These are phyloP conservation scores for Parmelia sp. DNA, from an alignment of 495 filamentous ascomycete genomes.

Conservation along the genomic window DNA sequence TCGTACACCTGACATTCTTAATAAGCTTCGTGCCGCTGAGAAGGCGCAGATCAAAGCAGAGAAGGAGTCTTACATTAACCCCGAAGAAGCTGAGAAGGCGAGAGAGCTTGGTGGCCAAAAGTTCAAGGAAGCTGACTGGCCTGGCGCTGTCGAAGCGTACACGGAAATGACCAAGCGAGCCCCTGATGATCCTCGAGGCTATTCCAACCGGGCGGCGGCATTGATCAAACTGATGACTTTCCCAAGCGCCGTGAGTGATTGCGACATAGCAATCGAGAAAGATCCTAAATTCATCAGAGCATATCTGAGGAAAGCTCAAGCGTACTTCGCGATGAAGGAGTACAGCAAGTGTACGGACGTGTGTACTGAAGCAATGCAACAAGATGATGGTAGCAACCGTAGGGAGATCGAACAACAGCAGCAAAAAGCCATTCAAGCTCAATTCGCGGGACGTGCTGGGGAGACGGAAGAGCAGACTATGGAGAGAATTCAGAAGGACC, in stretches of 20 bases:
- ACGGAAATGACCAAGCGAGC: slow-evolving; percentile 95
- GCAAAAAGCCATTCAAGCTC: slow-evolving; percentile 87
- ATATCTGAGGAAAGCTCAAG: slow-evolving; percentile 90
- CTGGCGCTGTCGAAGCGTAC: slow-evolving; percentile 90
- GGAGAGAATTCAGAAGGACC: slow-evolving; percentile 85
- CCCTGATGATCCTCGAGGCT: slow-evolving; percentile 87
- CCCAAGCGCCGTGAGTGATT: slow-evolving; percentile 87
- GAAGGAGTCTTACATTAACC: slow-evolving; percentile 77
- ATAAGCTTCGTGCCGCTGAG: slow-evolving; percentile 89
- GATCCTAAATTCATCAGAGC: slow-evolving; percentile 92
- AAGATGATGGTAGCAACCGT: slow-evolving; percentile 71
- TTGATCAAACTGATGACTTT: slow-evolving; percentile 95
- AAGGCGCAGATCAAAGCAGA: slow-evolving; percentile 75
- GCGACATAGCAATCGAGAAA: slow-evolving; percentile 80
- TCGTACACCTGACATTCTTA: slow-evolving; percentile 87
- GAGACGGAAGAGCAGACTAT: slow-evolving; percentile 96
- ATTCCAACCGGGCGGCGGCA: slow-evolving; percentile 93
- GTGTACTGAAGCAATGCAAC: slow-evolving; percentile 69
- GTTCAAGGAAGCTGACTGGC: slow-evolving; percentile 97
- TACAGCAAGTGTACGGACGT: slow-evolving; percentile 90
- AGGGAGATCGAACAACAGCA: slow-evolving; percentile 90
- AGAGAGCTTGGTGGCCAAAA: slow-evolving; percentile 90
- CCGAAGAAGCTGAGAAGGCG: slow-evolving; percentile 88
- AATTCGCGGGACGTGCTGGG: slow-evolving; percentile 81
- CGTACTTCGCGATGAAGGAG: slow-evolving; percentile 92